Evolutionary conservation across 176 grass and related monocot species (phyloP), one percentile per base, ranked within the genome.

Genomic region (Ensete ventricosum): DNA sequence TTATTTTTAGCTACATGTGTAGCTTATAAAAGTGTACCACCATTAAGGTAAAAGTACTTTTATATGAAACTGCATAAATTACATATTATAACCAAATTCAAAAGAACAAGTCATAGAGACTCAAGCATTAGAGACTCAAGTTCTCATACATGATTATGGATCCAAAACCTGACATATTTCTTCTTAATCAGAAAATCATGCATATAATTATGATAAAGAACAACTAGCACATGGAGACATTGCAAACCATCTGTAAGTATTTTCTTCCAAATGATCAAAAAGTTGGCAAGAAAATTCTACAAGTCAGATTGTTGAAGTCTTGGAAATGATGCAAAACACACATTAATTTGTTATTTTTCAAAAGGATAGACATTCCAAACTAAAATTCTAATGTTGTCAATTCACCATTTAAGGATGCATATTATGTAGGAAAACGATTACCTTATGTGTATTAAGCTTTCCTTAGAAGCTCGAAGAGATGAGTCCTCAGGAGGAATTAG

Each of bases 371-470:
- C 19, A 50, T n/a, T 52, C 48, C 16, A 64, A 52, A 43, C 11
- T 50, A 19, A 69, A 50, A n/a, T 60, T 50, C 16, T 70, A 51
- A 70, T 27, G 25, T 14, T 7, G 11, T 67, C 12, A 90, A 24
- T 2, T 29, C 72, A 71, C 73, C 48, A 8, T 67, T n/a, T 70
- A 27, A 55, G 54, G 1, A 25, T 67, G 20, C 64, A 76, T 49
- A 50, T 52, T 80, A 29, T 48, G 16, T 24, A 54, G 79, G 54
- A 20, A 52, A 78, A 73, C 63, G 19, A 51, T 83, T 84, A 94
- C 95, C 95, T 99, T 72, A 99, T 89, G 76, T 94, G 95, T 82
- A 99, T 99, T 84, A 91, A 94, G 81, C 90, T 94, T 87, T 99
- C 95, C 73, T 94, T 99, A 54, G 91, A 84, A 71, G 88, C 88